Evolutionary conservation across 805 yeast species (phyloP).

Genomic region (Metschnikowia santaceciliae): DNA sequence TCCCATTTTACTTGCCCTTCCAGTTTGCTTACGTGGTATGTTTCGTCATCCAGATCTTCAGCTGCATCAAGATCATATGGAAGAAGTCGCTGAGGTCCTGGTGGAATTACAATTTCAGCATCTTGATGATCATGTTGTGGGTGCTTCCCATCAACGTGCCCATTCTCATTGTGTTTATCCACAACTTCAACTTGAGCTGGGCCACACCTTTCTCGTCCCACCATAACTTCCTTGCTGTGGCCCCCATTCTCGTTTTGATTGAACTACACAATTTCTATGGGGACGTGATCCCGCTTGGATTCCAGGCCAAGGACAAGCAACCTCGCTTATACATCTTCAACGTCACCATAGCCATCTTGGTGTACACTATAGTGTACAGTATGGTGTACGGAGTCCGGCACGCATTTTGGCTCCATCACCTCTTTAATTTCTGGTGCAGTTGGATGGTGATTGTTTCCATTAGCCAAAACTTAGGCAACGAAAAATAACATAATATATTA

Average conservation of each 20-base stretch:
- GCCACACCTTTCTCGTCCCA: conserved; percentile 81
- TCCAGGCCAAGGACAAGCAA: conserved; percentile 1
- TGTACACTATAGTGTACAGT: conserved; percentile 56
- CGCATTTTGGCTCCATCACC: conserved; percentile 79
- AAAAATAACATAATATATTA: background rate
- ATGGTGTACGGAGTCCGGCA: conserved; percentile 74
- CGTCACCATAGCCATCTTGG: conserved; percentile 28
- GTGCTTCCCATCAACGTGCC: conserved; percentile 77
- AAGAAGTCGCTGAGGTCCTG: conserved; percentile 15
- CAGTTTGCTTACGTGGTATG: conserved; percentile 71
- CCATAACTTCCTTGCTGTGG: conserved; percentile 73
- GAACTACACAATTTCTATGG: conserved; percentile 42
- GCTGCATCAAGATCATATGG: conserved; percentile 36
- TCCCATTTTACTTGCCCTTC: conserved; percentile 69
- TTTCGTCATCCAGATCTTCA: conserved; percentile 53
- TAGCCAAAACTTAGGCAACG: conserved; percentile 1
- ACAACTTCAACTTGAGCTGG: conserved; percentile 75
- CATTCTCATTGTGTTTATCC: conserved; percentile 73
- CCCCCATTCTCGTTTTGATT: conserved; percentile 63
- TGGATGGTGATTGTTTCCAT: conserved; percentile 34
- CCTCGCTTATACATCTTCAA: conserved; percentile 3
- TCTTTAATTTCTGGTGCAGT: conserved; percentile 62
- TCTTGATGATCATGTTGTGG: conserved; percentile 70
- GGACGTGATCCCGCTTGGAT: conserved; percentile 35
- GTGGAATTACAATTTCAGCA: conserved; percentile 59